phyloP scores from a whole-genome alignment of 2,329 filamentous ascomycete species.

The Beauveria rudraprayagi region DNA sequence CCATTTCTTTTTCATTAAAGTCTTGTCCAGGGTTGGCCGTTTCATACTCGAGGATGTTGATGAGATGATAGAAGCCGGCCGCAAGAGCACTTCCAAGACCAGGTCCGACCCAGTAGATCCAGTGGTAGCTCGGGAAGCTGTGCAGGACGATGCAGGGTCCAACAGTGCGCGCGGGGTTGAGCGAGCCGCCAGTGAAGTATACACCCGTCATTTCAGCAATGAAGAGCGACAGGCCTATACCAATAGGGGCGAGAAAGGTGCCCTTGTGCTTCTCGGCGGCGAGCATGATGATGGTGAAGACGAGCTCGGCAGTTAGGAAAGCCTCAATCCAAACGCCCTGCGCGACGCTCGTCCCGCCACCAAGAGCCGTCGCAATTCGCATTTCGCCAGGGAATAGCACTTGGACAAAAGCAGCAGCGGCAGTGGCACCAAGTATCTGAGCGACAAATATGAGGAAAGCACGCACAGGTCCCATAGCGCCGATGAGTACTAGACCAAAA shows the following conservation, averaged over 20 bases:
- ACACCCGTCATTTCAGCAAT: slow-evolving; percentile 38
- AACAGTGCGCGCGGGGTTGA: slow-evolving; percentile 40
- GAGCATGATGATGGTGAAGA: slow-evolving; percentile 45
- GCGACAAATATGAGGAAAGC: slow-evolving; percentile 23
- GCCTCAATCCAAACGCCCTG: slow-evolving; percentile 44
- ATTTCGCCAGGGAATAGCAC: slow-evolving; percentile 15
- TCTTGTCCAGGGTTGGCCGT: slow-evolving; percentile 15
- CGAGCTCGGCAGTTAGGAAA: slow-evolving; percentile 38
- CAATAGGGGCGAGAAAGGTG: slow-evolving; percentile 40
- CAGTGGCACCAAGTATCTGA: slow-evolving; percentile 14
- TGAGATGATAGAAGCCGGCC: slow-evolving; percentile 12
- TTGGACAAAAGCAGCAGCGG: slow-evolving; percentile 14
- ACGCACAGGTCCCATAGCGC: slow-evolving; percentile 37
- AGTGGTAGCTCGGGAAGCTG: slow-evolving; percentile 35
- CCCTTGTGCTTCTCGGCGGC: slow-evolving; percentile 41
- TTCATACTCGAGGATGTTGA: slow-evolving; percentile 14
- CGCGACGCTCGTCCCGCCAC: slow-evolving; percentile 29
- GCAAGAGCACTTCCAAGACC: slow-evolving; percentile 10
- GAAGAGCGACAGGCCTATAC: slow-evolving; percentile 39
- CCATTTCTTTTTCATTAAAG: slow-evolving; percentile 14
- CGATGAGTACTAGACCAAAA: slow-evolving; percentile 42
- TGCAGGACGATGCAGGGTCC: slow-evolving; percentile 36
- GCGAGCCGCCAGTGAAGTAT: slow-evolving; percentile 39
- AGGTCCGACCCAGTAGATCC: slow-evolving; percentile 35
- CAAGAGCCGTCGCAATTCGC: slow-evolving; percentile 33